Evolutionary conservation across 179 eudicot genomes (phyloP).

Genomic region (Patellifolia procumbens): DNA sequence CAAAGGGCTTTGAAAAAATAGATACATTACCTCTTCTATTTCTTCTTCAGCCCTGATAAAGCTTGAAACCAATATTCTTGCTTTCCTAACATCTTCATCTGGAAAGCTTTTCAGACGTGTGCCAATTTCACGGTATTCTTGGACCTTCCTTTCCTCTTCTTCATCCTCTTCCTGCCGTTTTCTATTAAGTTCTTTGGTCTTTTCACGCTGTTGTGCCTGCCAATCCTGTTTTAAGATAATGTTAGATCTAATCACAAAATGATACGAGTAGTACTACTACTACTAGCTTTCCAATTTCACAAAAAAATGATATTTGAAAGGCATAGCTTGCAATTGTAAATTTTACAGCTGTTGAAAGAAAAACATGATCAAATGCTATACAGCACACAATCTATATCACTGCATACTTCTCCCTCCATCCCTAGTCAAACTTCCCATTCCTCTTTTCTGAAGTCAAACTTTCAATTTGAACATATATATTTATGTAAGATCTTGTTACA

Average conservation of each 20-base stretch:
- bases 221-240: conserved; percentile 58
- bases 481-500: no score
- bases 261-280: not conserved
- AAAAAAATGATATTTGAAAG: not conserved
- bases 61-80: conserved; percentile 76
- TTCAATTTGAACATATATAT: no score
- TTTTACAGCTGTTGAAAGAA: not conserved
- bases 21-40: conserved; percentile 79
- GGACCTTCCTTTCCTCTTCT: conserved; percentile 81
- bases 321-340: conserved; percentile 1
- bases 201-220: conserved; percentile 87
- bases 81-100: conserved; percentile 72
- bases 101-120: conserved; percentile 69
- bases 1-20: not conserved
- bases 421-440: no score
- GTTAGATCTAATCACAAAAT: conserved; percentile 11
- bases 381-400: not conserved
- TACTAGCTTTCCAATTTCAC: not conserved
- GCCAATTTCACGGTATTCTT: conserved; percentile 87
- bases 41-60: conserved; percentile 92
- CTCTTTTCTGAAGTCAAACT: no score
- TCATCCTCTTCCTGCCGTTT: conserved; percentile 78
- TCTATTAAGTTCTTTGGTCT: conserved; percentile 68
- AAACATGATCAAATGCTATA: not conserved
- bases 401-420: no score